These are phyloP conservation scores for Leptosphaerulina australis DNA, from an alignment of 2,329 filamentous ascomycete species.

Conservation along the genomic window DNA sequence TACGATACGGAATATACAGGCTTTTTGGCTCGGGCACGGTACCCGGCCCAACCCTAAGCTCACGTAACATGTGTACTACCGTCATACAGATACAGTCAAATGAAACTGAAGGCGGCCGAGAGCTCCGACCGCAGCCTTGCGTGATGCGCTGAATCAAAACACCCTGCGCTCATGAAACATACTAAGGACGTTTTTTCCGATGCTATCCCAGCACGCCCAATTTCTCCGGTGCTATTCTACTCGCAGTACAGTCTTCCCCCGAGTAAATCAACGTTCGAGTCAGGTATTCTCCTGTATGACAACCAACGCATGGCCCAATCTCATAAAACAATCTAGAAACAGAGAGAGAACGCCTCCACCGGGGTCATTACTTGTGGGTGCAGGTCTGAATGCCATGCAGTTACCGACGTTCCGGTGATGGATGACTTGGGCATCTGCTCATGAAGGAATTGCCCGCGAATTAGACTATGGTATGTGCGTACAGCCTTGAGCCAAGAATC, in stretches of 20 bases:
- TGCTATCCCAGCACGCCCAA: conserved; percentile 10
- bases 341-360: conserved; percentile 14
- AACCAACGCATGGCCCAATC: background rate
- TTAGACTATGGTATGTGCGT: conserved; percentile 12
- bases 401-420: conserved; percentile 9
- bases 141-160: conserved; percentile 7
- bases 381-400: conserved; percentile 15
- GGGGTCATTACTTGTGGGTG: conserved; percentile 14
- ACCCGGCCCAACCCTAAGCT: no score
- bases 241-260: conserved; percentile 11
- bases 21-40: no score
- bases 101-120: conserved; percentile 4
- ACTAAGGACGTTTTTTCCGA: conserved; percentile 10
- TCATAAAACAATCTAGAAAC: conserved; percentile 7
- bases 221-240: conserved; percentile 10
- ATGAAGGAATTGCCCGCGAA: conserved; percentile 24
- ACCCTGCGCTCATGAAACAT: conserved; percentile 11
- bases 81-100: background rate
- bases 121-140: conserved; percentile 11
- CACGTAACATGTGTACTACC: background rate
- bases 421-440: background rate
- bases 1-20: no score
- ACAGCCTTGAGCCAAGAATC: conserved; percentile 17
- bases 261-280: conserved; percentile 2
- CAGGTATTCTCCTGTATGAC: conserved; percentile 1